Evolutionary conservation across 805 yeast genomes (phyloP), one percentile per base, ranked within the genome.

Genomic region (Lipomyces yamadae): DNA sequence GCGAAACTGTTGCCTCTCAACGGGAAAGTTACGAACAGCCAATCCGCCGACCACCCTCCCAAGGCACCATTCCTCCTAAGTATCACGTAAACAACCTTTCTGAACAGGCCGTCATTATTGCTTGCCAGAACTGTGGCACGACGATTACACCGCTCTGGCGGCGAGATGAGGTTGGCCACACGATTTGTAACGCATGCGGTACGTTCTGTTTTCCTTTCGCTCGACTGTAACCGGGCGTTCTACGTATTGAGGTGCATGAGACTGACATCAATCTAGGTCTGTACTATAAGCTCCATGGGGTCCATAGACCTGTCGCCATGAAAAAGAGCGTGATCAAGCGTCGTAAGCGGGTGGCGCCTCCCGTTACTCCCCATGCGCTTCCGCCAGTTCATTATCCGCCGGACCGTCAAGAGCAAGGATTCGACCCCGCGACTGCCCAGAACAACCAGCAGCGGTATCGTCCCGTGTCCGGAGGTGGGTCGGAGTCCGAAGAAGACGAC

Each of bases 161-260:
- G 75, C 81, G 96, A 68, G 93, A 90, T 75, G 92, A 87, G 70
- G 82, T 82, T 4, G 96, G 96, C 3, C 88, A 90, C 72, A 89
- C 92, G 33, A 90, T 91, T 32, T 91, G 97, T 80, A 91, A 91
- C 74, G 97, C 97, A 0, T 91, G 97, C 79, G 97, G 92, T 2
- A 62, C 37, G 72, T 62, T 13, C 33, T 18, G 10, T 24, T 42
- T 42, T 1, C 7, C 24, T 32, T 59, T 33, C 60, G 34, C n/a
- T n/a, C 24, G 39, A 4, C 48, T 15, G 15, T 15, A 15, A 15
- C 8, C 6, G 24, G 7, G 10, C 7, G 15, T 1, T 6, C 7
- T 59, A 6, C n/a, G 18, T 59, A 32, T 56, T 24, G 32, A 15
- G 60, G 48, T 42, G 48, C 48, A 42, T 3, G n/a, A 3, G 8